Evolutionary conservation across 1,284 basidiomycete genomes (phyloP).

Genomic region (Ustilago tritici): DNA sequence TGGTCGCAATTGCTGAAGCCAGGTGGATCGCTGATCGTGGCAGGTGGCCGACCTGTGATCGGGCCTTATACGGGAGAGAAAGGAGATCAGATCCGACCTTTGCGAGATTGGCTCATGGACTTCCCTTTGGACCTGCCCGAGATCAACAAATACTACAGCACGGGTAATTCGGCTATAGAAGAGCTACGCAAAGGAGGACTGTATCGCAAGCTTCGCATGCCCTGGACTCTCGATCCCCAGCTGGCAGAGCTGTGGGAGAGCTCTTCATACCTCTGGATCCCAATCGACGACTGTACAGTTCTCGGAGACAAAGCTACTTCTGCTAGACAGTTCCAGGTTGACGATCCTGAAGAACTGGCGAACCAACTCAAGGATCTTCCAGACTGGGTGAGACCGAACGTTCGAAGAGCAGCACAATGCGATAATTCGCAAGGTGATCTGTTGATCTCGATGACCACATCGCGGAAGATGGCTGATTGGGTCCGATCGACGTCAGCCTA

Average conservation of each 20-base stretch:
- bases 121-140: slow-evolving; percentile 32
- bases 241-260: slow-evolving; percentile 40
- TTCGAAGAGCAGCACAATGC: slow-evolving; percentile 32
- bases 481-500: slow-evolving; percentile 42
- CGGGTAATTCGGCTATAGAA: not conserved
- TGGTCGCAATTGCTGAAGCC: slow-evolving; percentile 47
- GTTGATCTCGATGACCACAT: slow-evolving; percentile 36
- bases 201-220: slow-evolving; percentile 44
- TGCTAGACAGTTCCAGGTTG: slow-evolving; percentile 19
- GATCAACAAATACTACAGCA: slow-evolving; percentile 26
- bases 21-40: slow-evolving; percentile 41
- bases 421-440: slow-evolving; percentile 42
- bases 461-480: slow-evolving; percentile 47
- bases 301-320: slow-evolving; percentile 34
- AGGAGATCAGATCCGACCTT: slow-evolving; percentile 37
- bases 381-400: slow-evolving; percentile 29
- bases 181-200: slow-evolving; percentile 29
- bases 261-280: slow-evolving; percentile 39
- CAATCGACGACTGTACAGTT: slow-evolving; percentile 44
- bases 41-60: slow-evolving; percentile 34
- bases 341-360: slow-evolving; percentile 25
- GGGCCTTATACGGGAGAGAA: slow-evolving; percentile 37
- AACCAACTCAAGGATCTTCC: slow-evolving; percentile 22
- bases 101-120: slow-evolving; percentile 44
- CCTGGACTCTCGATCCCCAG: slow-evolving; percentile 27